Conservation (phyloP, 208 protist species). For the Leishmania aethiopica region DNA sequence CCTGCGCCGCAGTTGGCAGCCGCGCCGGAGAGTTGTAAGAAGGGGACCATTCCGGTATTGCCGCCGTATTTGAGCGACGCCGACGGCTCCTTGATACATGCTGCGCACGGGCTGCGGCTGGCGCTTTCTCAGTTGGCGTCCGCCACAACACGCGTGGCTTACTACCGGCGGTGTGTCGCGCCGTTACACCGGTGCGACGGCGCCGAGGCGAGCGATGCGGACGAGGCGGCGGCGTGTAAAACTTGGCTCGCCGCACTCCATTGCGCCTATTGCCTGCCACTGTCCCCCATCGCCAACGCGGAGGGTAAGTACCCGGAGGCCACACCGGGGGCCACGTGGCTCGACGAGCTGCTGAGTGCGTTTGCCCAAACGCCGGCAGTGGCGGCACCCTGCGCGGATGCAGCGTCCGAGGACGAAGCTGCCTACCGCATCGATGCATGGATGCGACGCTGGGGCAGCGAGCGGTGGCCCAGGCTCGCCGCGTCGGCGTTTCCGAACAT, state of each 20-base stretch:
- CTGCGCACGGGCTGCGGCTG: conserved; percentile 14
- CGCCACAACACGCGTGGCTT: conserved; percentile 12
- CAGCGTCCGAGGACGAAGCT: neutral
- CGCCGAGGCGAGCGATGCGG: conserved; percentile 2
- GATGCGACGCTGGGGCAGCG: conserved; percentile 27
- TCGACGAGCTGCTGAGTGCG: conserved; percentile 44
- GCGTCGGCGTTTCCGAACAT: conserved; percentile 21
- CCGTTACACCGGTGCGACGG: neutral
- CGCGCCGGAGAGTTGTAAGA: neutral
- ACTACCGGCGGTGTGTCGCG: conserved; percentile 19
- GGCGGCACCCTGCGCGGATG: neutral
- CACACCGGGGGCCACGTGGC: conserved; percentile 39
- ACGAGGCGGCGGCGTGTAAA: conserved; percentile 32
- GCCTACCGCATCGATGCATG: conserved; percentile 16
- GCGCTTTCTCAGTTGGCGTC: conserved; percentile 11
- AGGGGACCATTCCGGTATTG: conserved; percentile 7
- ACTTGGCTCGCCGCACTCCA: conserved; percentile 46
- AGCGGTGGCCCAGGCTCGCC: conserved; percentile 22
- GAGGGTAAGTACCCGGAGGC: conserved; percentile 60
- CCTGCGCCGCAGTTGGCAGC: conserved; percentile 22
- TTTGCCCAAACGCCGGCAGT: conserved; percentile 28
- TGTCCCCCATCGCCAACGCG: conserved; percentile 65
- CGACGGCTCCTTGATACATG: neutral
- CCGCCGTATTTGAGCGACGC: conserved; percentile 12
- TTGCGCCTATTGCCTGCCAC: conserved; percentile 53